Evolutionary conservation across 78 protist genomes (phyloP), one percentile per base, ranked within the genome.

Genomic region (Thecamonas trahens): DNA sequence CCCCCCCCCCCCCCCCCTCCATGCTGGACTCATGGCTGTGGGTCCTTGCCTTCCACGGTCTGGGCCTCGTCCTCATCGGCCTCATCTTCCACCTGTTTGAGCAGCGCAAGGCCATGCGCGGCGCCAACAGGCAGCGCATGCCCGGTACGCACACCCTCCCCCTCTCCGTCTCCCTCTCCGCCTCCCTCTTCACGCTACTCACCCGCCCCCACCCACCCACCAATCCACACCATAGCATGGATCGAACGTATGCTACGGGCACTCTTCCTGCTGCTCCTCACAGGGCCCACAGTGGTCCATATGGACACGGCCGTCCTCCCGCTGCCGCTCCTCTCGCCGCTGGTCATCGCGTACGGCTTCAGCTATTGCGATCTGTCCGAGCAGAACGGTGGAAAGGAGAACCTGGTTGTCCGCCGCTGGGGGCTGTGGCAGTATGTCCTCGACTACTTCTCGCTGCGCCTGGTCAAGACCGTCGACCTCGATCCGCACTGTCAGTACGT

Each of bases 51-150:
- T n/a, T n/a, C n/a, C n/a, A 59, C 60, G n/a, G n/a, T n/a, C n/a
- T n/a, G n/a, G 55, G 55, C 29, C 55, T 20, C 7, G 55, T 24
- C 26, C 18, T 49, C 55, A 3, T 49, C 6, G 55, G 29, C 29
- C 26, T 6, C 7, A 3, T 49, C 6, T 11, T 24, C 26, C 18
- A 14, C 61, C 4, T 54, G 14, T 2, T 31, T 54, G 67, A 61
- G 67, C 1, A 4, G 35, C 29, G 38, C 9, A 54, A 52, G 4
- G 67, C 67, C 35, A 61, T 61, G 67, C 50, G 67, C 6, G 67
- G 67, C 28, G 39, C 55, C 67, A 4, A 61, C 37, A 52, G 67
- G 55, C n/a, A n/a, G 3, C 40, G 55, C 2, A 22, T 61, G 34
- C 49, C 67, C 2, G 34, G 67, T 61, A 3, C 6, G 66, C 34